phyloP scores from a whole-genome alignment of 2,329 filamentous ascomycete species.

The Colletotrichum euphorbiae region DNA sequence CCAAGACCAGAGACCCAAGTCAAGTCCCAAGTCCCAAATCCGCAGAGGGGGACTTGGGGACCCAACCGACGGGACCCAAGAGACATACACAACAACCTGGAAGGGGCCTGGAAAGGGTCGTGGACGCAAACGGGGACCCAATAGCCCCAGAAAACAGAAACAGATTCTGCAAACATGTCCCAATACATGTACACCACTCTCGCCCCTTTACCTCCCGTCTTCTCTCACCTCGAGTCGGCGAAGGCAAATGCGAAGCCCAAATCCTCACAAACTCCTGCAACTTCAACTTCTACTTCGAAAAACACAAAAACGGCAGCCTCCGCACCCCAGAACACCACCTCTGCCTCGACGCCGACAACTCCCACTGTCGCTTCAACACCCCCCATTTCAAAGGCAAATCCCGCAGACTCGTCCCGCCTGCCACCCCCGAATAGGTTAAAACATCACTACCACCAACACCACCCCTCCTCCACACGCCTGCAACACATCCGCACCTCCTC shows the following conservation, averaged over 20 bases:
- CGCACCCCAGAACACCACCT: constrained; percentile 27
- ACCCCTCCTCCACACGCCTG: background rate
- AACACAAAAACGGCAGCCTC: background rate
- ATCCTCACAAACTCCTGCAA: too few species aligned
- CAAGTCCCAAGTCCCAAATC: background rate
- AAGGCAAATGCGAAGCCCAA: constrained; percentile 25
- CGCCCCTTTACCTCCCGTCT: constrained; percentile 39
- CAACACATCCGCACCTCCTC: constrained; percentile 49
- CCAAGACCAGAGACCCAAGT: background rate
- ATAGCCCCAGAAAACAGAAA: constrained; percentile 28
- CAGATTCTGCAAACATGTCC: constrained; percentile 39
- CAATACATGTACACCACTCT: constrained; percentile 41
- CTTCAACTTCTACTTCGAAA: background rate
- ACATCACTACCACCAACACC: constrained; percentile 8
- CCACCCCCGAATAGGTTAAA: constrained; percentile 10
- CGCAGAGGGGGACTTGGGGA: background rate
- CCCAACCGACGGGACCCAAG: background rate
- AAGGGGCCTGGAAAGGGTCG: too few species aligned
- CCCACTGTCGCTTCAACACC: constrained; percentile 38
- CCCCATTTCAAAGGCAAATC: constrained; percentile 20
- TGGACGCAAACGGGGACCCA: background rate
- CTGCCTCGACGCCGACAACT: constrained; percentile 45
- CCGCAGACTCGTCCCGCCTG: constrained; percentile 21
- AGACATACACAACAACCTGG: too few species aligned
- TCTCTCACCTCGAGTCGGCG: constrained; percentile 32